These are phyloP conservation scores for Suillus subluteus DNA, from an alignment of 768 basidiomycete species.

Conservation along the genomic window DNA sequence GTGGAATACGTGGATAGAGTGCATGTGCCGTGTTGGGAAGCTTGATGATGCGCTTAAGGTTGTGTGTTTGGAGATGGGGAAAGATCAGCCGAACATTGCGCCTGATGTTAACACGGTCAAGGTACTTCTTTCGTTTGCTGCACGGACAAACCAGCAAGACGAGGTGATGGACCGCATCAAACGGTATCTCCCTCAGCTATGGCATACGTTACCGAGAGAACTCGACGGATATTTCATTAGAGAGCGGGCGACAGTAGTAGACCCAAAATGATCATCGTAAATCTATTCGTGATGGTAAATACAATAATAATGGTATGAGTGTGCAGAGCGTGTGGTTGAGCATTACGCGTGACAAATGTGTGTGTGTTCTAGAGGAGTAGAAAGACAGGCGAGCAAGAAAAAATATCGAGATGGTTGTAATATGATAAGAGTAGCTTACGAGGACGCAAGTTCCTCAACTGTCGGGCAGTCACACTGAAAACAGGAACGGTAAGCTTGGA, in stretches of 20 bases:
- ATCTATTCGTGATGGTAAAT: conserved; percentile 22
- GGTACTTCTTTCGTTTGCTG: conserved; percentile 60
- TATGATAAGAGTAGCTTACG: conserved; percentile 15
- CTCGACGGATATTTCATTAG: conserved; percentile 24
- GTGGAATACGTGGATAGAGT: conserved; percentile 86
- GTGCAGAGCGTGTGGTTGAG: conserved; percentile 66
- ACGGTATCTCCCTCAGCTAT: conserved; percentile 42
- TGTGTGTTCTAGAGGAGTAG: conserved; percentile 55
- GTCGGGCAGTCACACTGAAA: conserved; percentile 82
- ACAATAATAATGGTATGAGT: conserved; percentile 34
- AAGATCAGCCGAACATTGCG: conserved; percentile 41
- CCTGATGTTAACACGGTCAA: conserved; percentile 54
- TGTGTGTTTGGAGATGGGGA: conserved; percentile 68
- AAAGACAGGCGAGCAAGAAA: conserved; percentile 27
- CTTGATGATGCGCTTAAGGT: conserved; percentile 69
- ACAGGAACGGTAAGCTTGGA: conserved; percentile 12
- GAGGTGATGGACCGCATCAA: conserved; percentile 52
- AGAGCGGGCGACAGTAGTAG: conserved; percentile 8
- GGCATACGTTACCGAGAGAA: conserved; percentile 30
- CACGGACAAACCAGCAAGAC: conserved; percentile 42
- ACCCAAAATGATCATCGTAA: conserved; percentile 19
- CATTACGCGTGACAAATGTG: conserved; percentile 44
- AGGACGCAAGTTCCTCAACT: conserved; percentile 72
- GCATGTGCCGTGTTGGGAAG: conserved; percentile 72
- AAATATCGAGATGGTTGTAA: conserved; percentile 25